These are phyloP conservation scores for Scedosporium minutisporum DNA, from an alignment of 2,329 filamentous ascomycete genomes.

Conservation along the genomic window DNA sequence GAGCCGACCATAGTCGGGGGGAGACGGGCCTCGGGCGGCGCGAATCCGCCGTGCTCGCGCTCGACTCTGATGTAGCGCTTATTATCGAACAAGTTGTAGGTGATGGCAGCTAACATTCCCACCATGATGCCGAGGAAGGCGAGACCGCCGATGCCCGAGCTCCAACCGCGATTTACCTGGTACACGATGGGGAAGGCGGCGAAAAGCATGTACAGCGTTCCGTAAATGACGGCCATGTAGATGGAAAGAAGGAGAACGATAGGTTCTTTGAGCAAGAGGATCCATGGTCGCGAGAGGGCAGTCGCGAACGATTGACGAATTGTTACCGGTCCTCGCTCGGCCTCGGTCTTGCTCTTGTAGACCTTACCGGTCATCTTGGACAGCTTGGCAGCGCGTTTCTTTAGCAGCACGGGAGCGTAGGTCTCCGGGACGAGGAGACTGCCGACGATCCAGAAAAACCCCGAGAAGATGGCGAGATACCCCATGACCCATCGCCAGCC, in stretches of 20 bases:
- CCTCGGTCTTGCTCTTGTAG: constrained; percentile 45
- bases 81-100: constrained; percentile 34
- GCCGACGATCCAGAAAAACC: constrained; percentile 23
- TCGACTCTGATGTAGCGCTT: constrained; percentile 35
- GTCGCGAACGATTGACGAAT: constrained; percentile 28
- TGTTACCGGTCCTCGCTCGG: constrained; percentile 33
- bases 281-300: constrained; percentile 36
- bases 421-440: constrained; percentile 35
- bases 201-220: constrained; percentile 40
- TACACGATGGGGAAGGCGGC: constrained; percentile 39
- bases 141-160: constrained; percentile 27
- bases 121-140: constrained; percentile 39
- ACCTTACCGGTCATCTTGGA: constrained; percentile 41
- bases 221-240: constrained; percentile 35
- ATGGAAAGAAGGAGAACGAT: constrained; percentile 32
- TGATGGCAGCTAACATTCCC: constrained; percentile 28
- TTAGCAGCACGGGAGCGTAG: constrained; percentile 35
- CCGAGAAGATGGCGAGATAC: constrained; percentile 31
- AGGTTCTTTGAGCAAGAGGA: constrained; percentile 35
- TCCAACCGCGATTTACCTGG: constrained; percentile 26
- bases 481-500: constrained; percentile 43
- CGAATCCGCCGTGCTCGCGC: constrained; percentile 12
- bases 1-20: constrained; percentile 39
- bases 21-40: constrained; percentile 40
- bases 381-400: constrained; percentile 31